These are phyloP conservation scores for Lenwebbia sp. DNA, from an alignment of 345 rosid genomes.

Conservation along the genomic window DNA sequence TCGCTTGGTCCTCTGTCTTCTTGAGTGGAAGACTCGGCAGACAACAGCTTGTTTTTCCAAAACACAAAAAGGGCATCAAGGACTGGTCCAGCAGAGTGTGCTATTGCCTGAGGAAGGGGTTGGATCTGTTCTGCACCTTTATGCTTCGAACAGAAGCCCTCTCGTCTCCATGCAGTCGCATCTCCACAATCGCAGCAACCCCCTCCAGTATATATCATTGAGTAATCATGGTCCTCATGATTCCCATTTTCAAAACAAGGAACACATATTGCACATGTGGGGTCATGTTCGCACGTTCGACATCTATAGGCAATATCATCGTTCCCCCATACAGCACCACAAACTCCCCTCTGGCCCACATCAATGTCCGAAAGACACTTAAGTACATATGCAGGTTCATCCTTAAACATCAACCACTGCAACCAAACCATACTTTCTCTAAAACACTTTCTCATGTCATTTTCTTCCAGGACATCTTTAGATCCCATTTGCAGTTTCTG, in stretches of 20 bases:
- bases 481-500: constrained; percentile 20
- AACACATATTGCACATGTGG: constrained; percentile 94
- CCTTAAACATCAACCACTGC: constrained; percentile 84
- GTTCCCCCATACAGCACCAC: constrained; percentile 93
- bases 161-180: constrained; percentile 88
- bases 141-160: constrained; percentile 89
- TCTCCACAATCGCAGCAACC: constrained; percentile 99
- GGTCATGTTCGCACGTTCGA: constrained; percentile 75
- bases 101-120: constrained; percentile 60
- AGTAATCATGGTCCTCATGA: constrained; percentile 71
- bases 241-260: constrained; percentile 83
- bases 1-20: constrained; percentile 24
- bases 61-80: constrained; percentile 53
- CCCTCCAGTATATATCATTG: constrained; percentile 67
- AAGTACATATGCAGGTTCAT: constrained; percentile 41
- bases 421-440: constrained; percentile 62
- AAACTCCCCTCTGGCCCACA: constrained; percentile 69
- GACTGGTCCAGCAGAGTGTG: constrained; percentile 58
- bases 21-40: constrained; percentile 25
- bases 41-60: constrained; percentile 54
- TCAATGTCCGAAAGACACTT: constrained; percentile 32
- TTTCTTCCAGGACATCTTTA: constrained; percentile 8
- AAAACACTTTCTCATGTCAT: constrained; percentile 25
- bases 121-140: constrained; percentile 90
- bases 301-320: constrained; percentile 88